Evolutionary conservation across 345 rosid genomes (phyloP), one percentile per base, ranked within the genome.

Genomic region (Populus deltoides): DNA sequence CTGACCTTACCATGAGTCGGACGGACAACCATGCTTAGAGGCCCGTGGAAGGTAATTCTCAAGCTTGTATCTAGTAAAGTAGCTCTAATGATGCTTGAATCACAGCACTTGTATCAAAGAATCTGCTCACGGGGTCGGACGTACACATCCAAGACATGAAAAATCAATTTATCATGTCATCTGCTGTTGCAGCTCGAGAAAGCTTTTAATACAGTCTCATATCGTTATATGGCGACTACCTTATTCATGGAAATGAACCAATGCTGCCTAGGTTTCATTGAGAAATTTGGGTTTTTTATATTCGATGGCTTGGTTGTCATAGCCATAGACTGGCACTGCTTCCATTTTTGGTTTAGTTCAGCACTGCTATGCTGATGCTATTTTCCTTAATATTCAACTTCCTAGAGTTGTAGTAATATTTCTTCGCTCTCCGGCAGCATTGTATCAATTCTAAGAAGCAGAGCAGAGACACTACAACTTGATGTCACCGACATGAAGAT

Each of bases 101-200:
- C 79, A 83, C 89, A 96, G 98, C 71, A 96, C 99, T 31, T 92
- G 90, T 72, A 93, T 96, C 75, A 93, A 96, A 90, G 99, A 96
- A 82, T 93, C 93, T 86, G 97, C 93, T 81, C 98, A 92, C 45
- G 99, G 99, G 75, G 99, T 93, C 66, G 99, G 98, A 77, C 97
- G 98, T 41, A 92, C 98, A 35, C 81, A 80, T 80, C 99, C 99
- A 51, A 96, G 93, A 98, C 92, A 90, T n/a, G 63, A 82, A 24
- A 22, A 35, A 29, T 39, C 15, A 27, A 17, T 29, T 8, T 51
- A 55, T 55, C 25, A 18, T 9, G 3, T 72, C 13, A 15, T 41
- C 22, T 27, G n/a, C 55, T 67, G 67, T 69, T 73, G 67, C 91
- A 90, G 95, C 86, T 22, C 13, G 36, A 20, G 31, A 25, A 55